phyloP scores from a whole-genome alignment of 495 filamentous ascomycete genomes.

The Hyaloscypha bicolor region DNA sequence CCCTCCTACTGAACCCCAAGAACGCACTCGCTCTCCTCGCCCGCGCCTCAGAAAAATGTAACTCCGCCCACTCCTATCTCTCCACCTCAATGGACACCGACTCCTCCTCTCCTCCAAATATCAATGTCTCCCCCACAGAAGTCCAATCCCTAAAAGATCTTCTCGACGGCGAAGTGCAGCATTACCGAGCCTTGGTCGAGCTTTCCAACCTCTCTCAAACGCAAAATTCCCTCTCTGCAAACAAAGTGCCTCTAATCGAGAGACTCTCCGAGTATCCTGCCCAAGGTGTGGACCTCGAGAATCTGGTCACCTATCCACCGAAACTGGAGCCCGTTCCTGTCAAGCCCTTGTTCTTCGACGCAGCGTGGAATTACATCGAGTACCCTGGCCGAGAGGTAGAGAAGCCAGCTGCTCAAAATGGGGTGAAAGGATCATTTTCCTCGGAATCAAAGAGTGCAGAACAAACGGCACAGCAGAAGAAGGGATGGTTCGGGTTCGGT shows the following conservation, averaged over 20 bases:
- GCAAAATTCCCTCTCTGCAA: constrained; percentile 4
- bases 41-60: constrained; percentile 49
- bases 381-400: constrained; percentile 68
- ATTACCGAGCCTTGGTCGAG: constrained; percentile 80
- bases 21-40: constrained; percentile 88
- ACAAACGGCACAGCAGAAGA: constrained; percentile 64
- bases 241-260: constrained; percentile 59
- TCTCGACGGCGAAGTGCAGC: constrained; percentile 68
- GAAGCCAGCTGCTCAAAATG: constrained; percentile 16
- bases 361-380: constrained; percentile 97
- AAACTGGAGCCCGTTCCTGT: constrained; percentile 81
- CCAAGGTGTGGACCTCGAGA: constrained; percentile 63
- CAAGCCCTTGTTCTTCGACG: constrained; percentile 94
- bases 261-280: constrained; percentile 74
- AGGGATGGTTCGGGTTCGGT: constrained; percentile 90
- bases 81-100: constrained; percentile 32
- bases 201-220: constrained; percentile 61
- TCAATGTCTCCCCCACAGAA: constrained; percentile 61
- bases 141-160: constrained; percentile 57
- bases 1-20: constrained; percentile 66
- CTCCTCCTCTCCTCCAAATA: constrained; percentile 48
- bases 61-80: constrained; percentile 41
- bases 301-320: constrained; percentile 87
- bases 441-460: constrained; percentile 33
- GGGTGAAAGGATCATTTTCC: constrained; percentile 34